Conservation (phyloP, 169 alveolate genomes). For the Plasmodium chabaudi region DNA sequence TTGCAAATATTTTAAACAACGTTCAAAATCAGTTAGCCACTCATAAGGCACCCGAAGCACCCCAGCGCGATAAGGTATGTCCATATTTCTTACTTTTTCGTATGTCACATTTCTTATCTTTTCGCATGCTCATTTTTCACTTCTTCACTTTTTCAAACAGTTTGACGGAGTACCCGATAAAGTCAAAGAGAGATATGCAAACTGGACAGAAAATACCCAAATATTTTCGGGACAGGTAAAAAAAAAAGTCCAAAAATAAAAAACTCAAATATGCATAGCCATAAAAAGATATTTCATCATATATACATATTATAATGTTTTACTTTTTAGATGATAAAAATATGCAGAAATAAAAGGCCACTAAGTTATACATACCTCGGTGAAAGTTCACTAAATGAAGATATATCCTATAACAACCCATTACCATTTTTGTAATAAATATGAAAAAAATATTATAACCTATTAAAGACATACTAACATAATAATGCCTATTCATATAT, state of each 20-base stretch:
- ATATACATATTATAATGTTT: background rate
- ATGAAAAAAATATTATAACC: background rate
- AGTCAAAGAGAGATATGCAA: constrained; percentile 64
- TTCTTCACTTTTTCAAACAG: constrained; percentile 6
- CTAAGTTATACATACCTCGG: constrained; percentile 57
- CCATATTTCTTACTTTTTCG: too few relatives aligned
- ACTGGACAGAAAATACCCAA: constrained; percentile 56
- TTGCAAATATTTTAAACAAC: constrained; percentile 32
- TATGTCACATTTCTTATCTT: background rate
- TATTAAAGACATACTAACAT: too few relatives aligned
- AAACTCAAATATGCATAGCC: background rate
- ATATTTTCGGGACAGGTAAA: constrained; percentile 73
- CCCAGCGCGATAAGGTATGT: constrained; percentile 55
- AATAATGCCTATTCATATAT: background rate
- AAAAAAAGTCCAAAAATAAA: background rate
- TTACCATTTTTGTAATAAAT: constrained; percentile 39
- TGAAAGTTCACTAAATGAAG: constrained; percentile 24
- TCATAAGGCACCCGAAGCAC: background rate
- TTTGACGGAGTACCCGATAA: constrained; percentile 66
- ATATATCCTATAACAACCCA: constrained; percentile 47
- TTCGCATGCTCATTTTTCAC: background rate
- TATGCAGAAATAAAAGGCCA: constrained; percentile 59
- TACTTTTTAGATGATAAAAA: constrained; percentile 47
- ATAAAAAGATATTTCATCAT: background rate
- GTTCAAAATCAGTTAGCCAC: constrained; percentile 30